A percentile compares a stretch with the other conserved stretches of the same genome.
Evolutionary conservation across 768 basidiomycete species (phyloP).

Genomic region (Obba rivulosa): DNA sequence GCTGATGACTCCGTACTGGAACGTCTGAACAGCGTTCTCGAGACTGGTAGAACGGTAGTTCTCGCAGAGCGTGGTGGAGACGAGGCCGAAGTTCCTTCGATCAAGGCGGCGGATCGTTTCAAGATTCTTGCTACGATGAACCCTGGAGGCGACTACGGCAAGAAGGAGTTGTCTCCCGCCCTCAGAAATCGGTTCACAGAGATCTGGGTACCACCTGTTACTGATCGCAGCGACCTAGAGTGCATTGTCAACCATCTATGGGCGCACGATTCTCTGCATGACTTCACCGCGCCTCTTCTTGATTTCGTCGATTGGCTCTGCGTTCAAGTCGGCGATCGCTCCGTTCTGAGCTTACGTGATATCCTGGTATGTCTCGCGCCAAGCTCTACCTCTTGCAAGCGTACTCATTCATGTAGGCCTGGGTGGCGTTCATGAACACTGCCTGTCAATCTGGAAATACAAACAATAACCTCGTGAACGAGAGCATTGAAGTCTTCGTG

Average conservation of each 20-base stretch:
- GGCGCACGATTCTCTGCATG: constrained; percentile 46
- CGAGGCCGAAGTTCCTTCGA: constrained; percentile 57
- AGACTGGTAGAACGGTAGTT: constrained; percentile 81
- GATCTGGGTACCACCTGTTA: constrained; percentile 93
- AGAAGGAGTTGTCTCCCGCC: constrained; percentile 97
- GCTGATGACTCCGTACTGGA: constrained; percentile 98
- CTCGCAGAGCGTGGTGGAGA: constrained; percentile 89
- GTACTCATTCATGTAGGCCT: constrained; percentile 50
- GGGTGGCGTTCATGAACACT: constrained; percentile 85
- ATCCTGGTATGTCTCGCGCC: constrained; percentile 56
- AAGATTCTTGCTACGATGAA: constrained; percentile 98
- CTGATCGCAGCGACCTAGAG: constrained; percentile 64
- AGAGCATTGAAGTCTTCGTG: constrained; percentile 63
- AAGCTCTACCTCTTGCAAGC: background rate
- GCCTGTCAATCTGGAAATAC: constrained; percentile 30
- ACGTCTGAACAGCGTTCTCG: constrained; percentile 94
- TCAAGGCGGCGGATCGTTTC: constrained; percentile 66
- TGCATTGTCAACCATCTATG: constrained; percentile 74
- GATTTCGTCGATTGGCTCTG: constrained; percentile 83
- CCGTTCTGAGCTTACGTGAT: constrained; percentile 78
- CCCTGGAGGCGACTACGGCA: constrained; percentile 97
- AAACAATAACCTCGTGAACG: constrained; percentile 29
- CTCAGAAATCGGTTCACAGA: constrained; percentile 97
- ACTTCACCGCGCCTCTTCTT: constrained; percentile 58
- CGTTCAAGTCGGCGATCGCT: constrained; percentile 49